These are phyloP conservation scores for Stramenopiles sp. DNA, from an alignment of 352 stramenopile species.

Conservation along the genomic window DNA sequence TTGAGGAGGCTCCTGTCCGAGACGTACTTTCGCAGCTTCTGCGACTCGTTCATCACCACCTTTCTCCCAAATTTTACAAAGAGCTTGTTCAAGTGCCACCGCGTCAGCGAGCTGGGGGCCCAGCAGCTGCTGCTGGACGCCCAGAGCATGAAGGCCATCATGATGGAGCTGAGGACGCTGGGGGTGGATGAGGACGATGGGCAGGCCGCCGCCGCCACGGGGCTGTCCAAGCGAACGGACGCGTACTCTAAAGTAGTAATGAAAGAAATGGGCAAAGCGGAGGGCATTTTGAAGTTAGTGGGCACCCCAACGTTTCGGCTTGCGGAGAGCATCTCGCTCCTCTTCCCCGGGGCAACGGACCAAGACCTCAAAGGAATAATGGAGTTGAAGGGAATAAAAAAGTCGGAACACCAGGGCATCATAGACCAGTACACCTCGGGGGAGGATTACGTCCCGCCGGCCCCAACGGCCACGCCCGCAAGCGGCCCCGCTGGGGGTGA, in stretches of 20 bases:
- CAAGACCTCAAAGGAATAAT: slow-evolving; percentile 80
- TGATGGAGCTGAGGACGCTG: slow-evolving; percentile 75
- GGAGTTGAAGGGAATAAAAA: slow-evolving; percentile 73
- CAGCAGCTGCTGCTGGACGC: slow-evolving; percentile 95
- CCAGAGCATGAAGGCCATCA: slow-evolving; percentile 86
- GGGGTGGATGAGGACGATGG: slow-evolving; percentile 29
- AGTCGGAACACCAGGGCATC: slow-evolving; percentile 32
- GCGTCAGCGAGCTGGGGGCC: slow-evolving; percentile 83
- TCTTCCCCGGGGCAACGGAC: slow-evolving; percentile 74
- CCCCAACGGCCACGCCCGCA: background rate
- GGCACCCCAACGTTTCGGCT: slow-evolving; percentile 64
- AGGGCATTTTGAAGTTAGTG: slow-evolving; percentile 91
- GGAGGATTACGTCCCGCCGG: background rate
- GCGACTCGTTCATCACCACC: slow-evolving; percentile 80
- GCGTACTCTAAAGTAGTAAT: slow-evolving; percentile 88
- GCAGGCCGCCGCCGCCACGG: slow-evolving; percentile 33
- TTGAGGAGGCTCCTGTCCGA: slow-evolving; percentile 62
- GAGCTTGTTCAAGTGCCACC: slow-evolving; percentile 15
- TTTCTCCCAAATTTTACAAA: slow-evolving; percentile 49
- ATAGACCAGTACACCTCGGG: background rate
- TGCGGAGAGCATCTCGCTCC: slow-evolving; percentile 85
- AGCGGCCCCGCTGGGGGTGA: background rate
- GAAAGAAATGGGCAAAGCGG: slow-evolving; percentile 34
- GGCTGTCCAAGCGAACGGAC: slow-evolving; percentile 39
- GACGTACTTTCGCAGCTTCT: slow-evolving; percentile 92